These are phyloP conservation scores for Polyrhizophydium stewartii DNA, from an alignment of 371 early-diverging fungal species.

Conservation along the genomic window DNA sequence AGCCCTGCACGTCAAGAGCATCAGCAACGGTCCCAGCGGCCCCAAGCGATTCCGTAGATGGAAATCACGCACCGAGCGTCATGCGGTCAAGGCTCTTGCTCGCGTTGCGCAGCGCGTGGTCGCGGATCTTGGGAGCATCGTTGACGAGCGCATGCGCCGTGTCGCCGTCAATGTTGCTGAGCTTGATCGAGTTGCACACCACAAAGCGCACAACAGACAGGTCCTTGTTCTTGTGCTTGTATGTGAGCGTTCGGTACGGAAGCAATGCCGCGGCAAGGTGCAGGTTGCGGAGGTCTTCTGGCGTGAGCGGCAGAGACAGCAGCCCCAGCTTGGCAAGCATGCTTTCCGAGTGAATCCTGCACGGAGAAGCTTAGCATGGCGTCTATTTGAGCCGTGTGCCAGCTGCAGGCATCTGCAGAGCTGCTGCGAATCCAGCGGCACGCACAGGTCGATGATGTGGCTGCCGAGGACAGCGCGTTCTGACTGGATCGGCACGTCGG, in stretches of 20 bases:
- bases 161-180: conserved; percentile 22
- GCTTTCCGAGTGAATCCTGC: neutral
- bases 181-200: conserved; percentile 4
- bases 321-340: neutral
- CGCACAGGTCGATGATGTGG: neutral
- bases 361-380: too few species aligned
- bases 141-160: conserved; percentile 1
- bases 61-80: neutral
- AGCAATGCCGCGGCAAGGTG: neutral
- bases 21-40: neutral
- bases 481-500: neutral
- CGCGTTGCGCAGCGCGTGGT: neutral
- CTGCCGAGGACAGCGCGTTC: neutral
- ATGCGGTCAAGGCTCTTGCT: conserved; percentile 8
- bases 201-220: neutral
- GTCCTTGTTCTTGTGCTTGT: conserved; percentile 1
- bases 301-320: neutral
- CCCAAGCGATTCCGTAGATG: neutral
- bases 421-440: neutral
- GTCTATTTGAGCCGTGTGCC: too few species aligned
- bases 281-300: neutral
- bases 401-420: too few species aligned
- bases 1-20: conserved; percentile 18
- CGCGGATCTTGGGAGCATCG: neutral
- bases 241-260: neutral